Percentiles rank a stretch among this genome's conserved stretches.
These are phyloP conservation scores for Terana coerulea DNA, from an alignment of 768 basidiomycete species.

Conservation along the genomic window DNA sequence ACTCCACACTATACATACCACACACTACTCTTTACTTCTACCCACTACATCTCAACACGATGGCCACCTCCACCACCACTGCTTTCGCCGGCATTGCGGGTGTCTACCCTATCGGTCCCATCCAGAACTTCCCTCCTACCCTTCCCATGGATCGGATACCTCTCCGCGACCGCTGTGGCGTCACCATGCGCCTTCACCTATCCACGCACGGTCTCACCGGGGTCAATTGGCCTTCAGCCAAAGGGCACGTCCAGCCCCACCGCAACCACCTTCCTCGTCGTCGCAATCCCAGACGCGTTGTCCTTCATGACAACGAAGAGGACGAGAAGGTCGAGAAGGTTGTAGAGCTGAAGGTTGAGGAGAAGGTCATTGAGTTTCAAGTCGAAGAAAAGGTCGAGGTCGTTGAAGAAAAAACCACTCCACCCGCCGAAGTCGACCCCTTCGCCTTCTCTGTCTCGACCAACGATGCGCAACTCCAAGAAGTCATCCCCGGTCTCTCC, in stretches of 20 bases:
- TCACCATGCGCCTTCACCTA: slow-evolving; percentile 8
- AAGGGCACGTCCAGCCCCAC: slow-evolving; percentile 23
- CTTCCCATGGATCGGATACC: neutral
- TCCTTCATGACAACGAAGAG: slow-evolving; percentile 5
- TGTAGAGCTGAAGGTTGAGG: neutral
- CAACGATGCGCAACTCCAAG: slow-evolving; percentile 18
- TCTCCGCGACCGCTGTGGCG: slow-evolving; percentile 1
- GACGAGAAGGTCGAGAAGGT: neutral
- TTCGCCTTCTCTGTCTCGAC: slow-evolving; percentile 2
- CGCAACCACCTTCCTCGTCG: slow-evolving; percentile 22
- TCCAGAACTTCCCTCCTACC: slow-evolving; percentile 8
- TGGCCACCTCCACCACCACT: neutral
- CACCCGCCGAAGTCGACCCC: neutral
- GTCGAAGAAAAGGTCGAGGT: neutral
- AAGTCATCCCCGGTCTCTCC: slow-evolving; percentile 21
- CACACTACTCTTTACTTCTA: neutral
- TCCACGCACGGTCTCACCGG: slow-evolving; percentile 4
- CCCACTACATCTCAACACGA: neutral
- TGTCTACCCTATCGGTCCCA: slow-evolving; percentile 2
- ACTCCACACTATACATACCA: no score
- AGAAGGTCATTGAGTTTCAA: neutral
- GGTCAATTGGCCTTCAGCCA: no score
- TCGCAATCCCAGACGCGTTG: slow-evolving; percentile 3
- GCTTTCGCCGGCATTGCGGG: neutral
- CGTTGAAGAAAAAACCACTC: neutral